Evolutionary conservation across 2,329 filamentous ascomycete genomes (phyloP), one percentile per base, ranked within the genome.

Genomic region (Biscogniauxia marginata): DNA sequence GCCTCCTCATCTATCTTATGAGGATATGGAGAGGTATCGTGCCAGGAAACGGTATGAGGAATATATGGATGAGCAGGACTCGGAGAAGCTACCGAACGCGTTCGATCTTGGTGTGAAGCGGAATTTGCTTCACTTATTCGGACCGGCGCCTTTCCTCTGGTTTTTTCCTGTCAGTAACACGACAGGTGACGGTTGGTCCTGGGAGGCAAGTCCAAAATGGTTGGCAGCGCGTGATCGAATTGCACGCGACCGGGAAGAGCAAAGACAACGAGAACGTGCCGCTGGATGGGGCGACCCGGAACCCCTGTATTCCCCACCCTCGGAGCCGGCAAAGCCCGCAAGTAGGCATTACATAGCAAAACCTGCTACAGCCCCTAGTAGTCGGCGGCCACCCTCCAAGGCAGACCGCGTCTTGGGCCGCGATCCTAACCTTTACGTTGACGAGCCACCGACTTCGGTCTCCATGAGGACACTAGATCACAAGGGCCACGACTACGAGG

Each of bases 31-130:
- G 68, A 79, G 79, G 7, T 71, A 80, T 54, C 81, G 83, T 57
- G 77, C 80, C 7, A 75, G 78, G 57, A 79, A 77, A 59, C 79
- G 82, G 39, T 84, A 85, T 66, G 80, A 85, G 61, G 83, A 84
- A 53, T 98, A 97, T 71, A 84, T 98, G 16, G 91, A 97, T 69
- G 92, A 98, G 71, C 83, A 91, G 70, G 93, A 97, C 72, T 91
- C 87, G 50, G 85, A 90, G 65, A 91, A 90, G 70, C 82, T 99
- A 22, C 95, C 95, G 1, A 93, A 95, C 69, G 95, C 93, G 2
- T 99, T 99, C 68, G 90, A 99, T 66, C 84, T 96, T 1, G 95
- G 95, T 57, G 88, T 88, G 82, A 85, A 83, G 56, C 83, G 82
- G 45, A 99, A 99, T 70, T 73, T 98, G 4, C 70, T 75, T 1